A percentile compares a stretch with the other conserved stretches of the same genome.
These are phyloP conservation scores for Septoria linicola DNA, from an alignment of 2,329 filamentous ascomycete genomes.

Conservation along the genomic window DNA sequence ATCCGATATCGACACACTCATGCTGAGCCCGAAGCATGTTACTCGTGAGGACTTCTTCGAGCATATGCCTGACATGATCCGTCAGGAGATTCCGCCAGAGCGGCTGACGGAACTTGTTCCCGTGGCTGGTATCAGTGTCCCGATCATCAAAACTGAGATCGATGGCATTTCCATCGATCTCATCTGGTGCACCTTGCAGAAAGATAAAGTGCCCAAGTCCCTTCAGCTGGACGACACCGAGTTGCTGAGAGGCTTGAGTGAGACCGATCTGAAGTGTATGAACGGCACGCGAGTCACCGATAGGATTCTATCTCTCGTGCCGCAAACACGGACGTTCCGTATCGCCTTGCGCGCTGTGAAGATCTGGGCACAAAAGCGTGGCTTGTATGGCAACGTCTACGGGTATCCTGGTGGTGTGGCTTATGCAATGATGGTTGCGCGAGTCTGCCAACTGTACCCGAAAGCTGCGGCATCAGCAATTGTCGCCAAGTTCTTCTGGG, in stretches of 20 bases:
- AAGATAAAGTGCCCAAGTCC: slow-evolving; percentile 51
- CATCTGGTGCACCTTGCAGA: slow-evolving; percentile 57
- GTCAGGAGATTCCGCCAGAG: slow-evolving; percentile 71
- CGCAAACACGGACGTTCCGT: slow-evolving; percentile 85
- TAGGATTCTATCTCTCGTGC: slow-evolving; percentile 84
- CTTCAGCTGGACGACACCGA: slow-evolving; percentile 79
- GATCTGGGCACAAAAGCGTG: slow-evolving; percentile 89
- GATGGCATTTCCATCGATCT: slow-evolving; percentile 90
- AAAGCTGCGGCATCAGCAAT: slow-evolving; percentile 86
- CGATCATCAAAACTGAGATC: slow-evolving; percentile 96
- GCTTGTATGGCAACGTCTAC: slow-evolving; percentile 93
- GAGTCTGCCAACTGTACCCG: slow-evolving; percentile 94
- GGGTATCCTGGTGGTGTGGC: slow-evolving; percentile 96
- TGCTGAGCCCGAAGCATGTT: slow-evolving; percentile 88
- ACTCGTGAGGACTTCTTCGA: slow-evolving; percentile 88
- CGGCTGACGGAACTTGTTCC: slow-evolving; percentile 80
- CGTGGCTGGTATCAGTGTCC: slow-evolving; percentile 88
- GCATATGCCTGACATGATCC: slow-evolving; percentile 76
- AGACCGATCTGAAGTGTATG: slow-evolving; percentile 80
- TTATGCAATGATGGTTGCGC: slow-evolving; percentile 95
- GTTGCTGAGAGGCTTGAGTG: slow-evolving; percentile 80
- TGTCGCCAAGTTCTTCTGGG: slow-evolving; percentile 89
- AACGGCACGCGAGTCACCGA: slow-evolving; percentile 95
- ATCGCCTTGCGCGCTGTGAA: slow-evolving; percentile 89
- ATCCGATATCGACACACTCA: slow-evolving; percentile 95